These are phyloP conservation scores for Talaromyces sp. DNA, from an alignment of 2,329 filamentous ascomycete species.

Conservation along the genomic window DNA sequence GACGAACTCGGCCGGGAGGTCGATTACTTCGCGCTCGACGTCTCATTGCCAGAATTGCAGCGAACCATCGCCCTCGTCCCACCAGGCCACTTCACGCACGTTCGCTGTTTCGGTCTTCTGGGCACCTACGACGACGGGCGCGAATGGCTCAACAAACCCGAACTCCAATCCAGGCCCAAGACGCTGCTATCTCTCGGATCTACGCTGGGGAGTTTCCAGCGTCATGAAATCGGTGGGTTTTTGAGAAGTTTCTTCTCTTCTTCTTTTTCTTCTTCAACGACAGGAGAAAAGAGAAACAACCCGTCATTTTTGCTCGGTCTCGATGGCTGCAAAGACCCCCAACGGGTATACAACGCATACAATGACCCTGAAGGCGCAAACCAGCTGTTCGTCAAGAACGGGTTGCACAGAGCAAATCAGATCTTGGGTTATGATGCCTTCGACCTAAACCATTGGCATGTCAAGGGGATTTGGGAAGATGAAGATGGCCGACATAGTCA, in stretches of 20 bases:
- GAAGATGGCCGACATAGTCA: constrained; percentile 16
- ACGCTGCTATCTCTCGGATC: background rate
- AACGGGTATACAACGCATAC: constrained; percentile 69
- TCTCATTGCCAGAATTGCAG: constrained; percentile 69
- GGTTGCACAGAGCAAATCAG: constrained; percentile 50
- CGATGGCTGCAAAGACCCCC: constrained; percentile 50
- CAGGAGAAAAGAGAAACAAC: too few relatives aligned
- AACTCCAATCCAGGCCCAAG: constrained; percentile 34
- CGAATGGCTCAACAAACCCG: constrained; percentile 65
- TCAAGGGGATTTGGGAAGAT: constrained; percentile 51
- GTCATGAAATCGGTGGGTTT: background rate
- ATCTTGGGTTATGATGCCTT: constrained; percentile 66
- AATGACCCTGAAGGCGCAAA: constrained; percentile 39
- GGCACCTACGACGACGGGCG: constrained; percentile 85
- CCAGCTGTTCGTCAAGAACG: background rate
- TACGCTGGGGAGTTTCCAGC: background rate
- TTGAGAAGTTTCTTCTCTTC: background rate
- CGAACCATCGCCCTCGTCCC: constrained; percentile 66
- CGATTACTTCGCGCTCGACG: constrained; percentile 80
- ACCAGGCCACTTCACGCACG: constrained; percentile 55
- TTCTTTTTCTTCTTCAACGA: too few relatives aligned
- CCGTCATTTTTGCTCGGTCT: background rate
- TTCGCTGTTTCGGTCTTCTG: constrained; percentile 69
- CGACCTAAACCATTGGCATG: constrained; percentile 64
- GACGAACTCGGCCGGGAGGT: constrained; percentile 66